Base-by-base conservation (phyloP, 345 rosid genomes). In the Bruguiera sexangula region DNA sequence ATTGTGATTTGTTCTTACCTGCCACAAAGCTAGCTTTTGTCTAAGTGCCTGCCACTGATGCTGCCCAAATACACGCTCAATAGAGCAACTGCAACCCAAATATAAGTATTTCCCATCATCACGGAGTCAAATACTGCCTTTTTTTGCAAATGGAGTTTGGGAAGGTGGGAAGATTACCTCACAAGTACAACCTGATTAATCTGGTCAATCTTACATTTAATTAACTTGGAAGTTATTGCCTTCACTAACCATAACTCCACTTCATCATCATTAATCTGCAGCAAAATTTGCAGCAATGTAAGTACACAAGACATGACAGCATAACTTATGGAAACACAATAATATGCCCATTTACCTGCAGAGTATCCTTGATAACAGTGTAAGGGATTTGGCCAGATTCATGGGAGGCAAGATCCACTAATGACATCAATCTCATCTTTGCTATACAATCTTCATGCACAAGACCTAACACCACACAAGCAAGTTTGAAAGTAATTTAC, bases 161-260 rank as follows among this genome's bases (percentile, higher is more conserved):
- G 27, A 0, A 3, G 22, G 51, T 27, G 36, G 48, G 5, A 1
- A 69, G 31, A 71, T 36, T 87, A 82, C 99, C 96, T 91, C 79
- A 91, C 95, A 65, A 88, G 69, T 61, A 89, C 83, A 73, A 80
- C 86, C 82, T 87, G 82, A 82, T 91, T 94, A 97, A 91, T 84
- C 83, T 94, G 97, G 78, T 94, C 95, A 86, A 94, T 91, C 79
- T 87, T 91, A 76, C 96, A 88, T 54, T 84, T 90, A 53, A 89
- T 68, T 78, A 94, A 76, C 80, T 94, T 88, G 0, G 93, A 87
- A 32, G 90, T 86, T 78, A 85, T 86, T 55, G 98, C 96, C 85
- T 84, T 94, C 6, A 91, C 96, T 62, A 94, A 84, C 97, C 98
- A 91, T 43, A 75, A 30, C 75, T 94, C 97, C 58, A 91, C 90